These are phyloP conservation scores for Eimeria zaria DNA, from an alignment of 169 alveolate genomes.

Conservation along the genomic window DNA sequence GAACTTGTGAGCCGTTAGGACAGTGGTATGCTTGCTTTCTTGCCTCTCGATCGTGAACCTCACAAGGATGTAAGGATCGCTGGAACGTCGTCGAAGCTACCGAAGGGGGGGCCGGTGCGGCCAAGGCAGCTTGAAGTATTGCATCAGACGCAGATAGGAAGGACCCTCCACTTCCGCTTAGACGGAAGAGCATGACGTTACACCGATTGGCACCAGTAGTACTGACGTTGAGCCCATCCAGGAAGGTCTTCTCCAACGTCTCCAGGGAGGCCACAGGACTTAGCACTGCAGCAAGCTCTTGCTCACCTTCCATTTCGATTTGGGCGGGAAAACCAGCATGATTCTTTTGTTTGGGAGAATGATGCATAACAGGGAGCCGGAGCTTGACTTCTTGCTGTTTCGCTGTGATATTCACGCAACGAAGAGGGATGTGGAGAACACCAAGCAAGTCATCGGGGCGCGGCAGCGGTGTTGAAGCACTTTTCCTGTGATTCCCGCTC, in stretches of 20 bases:
- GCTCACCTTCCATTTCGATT: conserved; percentile 13
- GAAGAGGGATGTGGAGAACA: conserved; percentile 53
- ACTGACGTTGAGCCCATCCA: conserved; percentile 13
- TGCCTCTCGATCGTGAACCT: background rate
- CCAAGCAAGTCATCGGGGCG: conserved; percentile 65
- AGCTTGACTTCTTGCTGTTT: conserved; percentile 66
- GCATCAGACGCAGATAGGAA: conserved; percentile 15
- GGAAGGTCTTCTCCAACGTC: background rate
- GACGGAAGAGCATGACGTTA: conserved; percentile 69
- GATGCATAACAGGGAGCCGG: conserved; percentile 29
- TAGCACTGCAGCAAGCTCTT: conserved; percentile 41
- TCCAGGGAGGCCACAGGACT: conserved; percentile 47
- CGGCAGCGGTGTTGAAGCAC: conserved; percentile 22
- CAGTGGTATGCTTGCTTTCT: background rate
- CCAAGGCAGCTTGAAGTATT: conserved; percentile 32
- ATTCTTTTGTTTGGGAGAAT: background rate
- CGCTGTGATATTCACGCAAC: conserved; percentile 21
- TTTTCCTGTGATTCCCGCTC: background rate
- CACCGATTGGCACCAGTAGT: conserved; percentile 62
- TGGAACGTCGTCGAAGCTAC: conserved; percentile 48
- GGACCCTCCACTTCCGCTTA: conserved; percentile 44
- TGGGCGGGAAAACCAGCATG: background rate
- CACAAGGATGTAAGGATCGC: background rate
- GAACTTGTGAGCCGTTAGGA: background rate
- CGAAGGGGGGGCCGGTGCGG: conserved; percentile 29